These are phyloP conservation scores for Pleurotus ostreatus DNA, from an alignment of 768 basidiomycete species.

Conservation along the genomic window DNA sequence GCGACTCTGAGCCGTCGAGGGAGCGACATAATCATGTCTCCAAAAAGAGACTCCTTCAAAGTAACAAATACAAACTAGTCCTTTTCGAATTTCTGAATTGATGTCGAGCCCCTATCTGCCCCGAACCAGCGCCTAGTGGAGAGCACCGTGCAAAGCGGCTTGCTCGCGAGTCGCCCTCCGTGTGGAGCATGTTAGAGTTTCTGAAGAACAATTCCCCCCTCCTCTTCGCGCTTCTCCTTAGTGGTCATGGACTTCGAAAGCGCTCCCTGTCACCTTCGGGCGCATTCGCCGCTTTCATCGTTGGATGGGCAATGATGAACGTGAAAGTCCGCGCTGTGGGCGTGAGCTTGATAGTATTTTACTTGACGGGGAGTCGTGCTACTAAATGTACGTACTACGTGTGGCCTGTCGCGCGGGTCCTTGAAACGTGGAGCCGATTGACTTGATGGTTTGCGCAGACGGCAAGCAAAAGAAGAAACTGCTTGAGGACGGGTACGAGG, in stretches of 20 bases:
- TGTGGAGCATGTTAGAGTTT: neutral
- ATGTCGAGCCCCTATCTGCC: no score
- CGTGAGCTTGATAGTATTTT: conserved; percentile 67
- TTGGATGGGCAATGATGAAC: conserved; percentile 71
- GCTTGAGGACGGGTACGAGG: conserved; percentile 77
- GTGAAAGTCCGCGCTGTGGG: conserved; percentile 66
- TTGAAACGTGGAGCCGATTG: neutral
- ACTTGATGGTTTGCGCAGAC: conserved; percentile 30
- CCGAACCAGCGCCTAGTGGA: no score
- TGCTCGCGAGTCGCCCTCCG: no score
- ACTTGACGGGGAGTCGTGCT: conserved; percentile 75
- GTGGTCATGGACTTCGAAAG: conserved; percentile 66
- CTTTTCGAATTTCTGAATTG: no score
- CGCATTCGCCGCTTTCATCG: conserved; percentile 68
- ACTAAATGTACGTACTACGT: conserved; percentile 61
- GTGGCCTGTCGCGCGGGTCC: neutral
- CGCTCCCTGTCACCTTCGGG: conserved; percentile 76
- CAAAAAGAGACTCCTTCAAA: no score
- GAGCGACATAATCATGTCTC: no score
- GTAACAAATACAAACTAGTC: no score
- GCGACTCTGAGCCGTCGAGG: no score
- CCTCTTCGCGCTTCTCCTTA: conserved; percentile 48
- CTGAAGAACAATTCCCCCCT: conserved; percentile 28
- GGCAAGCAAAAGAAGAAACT: conserved; percentile 71
- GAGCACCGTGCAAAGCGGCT: no score